phyloP scores from a whole-genome alignment of 1,284 basidiomycete species.

The Hortiboletus rubellus region DNA sequence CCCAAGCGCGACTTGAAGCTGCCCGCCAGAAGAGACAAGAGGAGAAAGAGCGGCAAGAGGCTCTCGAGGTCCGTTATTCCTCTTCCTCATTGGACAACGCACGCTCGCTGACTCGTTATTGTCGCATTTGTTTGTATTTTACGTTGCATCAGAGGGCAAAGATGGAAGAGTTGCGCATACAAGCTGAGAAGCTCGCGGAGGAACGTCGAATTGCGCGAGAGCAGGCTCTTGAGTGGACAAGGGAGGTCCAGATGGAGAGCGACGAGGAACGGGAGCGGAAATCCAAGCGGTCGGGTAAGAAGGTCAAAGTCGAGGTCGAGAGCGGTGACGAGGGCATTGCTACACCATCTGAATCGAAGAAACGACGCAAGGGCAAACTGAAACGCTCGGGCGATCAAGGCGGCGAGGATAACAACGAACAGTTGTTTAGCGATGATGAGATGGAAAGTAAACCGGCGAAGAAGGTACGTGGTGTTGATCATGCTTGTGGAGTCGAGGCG shows the following conservation, averaged over 20 bases:
- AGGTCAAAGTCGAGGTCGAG: conserved; percentile 52
- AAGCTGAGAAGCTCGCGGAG: conserved; percentile 72
- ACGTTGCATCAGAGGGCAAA: conserved; percentile 46
- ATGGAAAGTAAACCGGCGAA: conserved; percentile 61
- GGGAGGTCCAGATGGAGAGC: conserved; percentile 64
- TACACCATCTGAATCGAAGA: conserved; percentile 49
- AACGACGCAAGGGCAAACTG: conserved; percentile 47
- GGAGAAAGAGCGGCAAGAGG: conserved; percentile 61
- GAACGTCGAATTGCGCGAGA: conserved; percentile 74
- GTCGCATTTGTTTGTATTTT: not conserved
- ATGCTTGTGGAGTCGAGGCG: not conserved
- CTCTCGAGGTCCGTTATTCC: conserved; percentile 49
- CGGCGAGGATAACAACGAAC: conserved; percentile 48
- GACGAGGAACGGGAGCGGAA: conserved; percentile 75
- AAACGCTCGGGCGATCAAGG: conserved; percentile 44
- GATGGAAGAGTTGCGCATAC: conserved; percentile 56
- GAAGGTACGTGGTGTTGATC: conserved; percentile 48
- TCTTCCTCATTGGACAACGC: not conserved
- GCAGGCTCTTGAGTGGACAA: conserved; percentile 75
- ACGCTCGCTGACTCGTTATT: not conserved
- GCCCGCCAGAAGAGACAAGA: conserved; percentile 69
- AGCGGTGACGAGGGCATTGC: conserved; percentile 55
- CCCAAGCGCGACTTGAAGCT: conserved; percentile 70
- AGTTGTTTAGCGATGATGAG: conserved; percentile 69
- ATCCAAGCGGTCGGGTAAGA: conserved; percentile 54